phyloP scores from a whole-genome alignment of 2,329 filamentous ascomycete species.

The Penicillium sp. region DNA sequence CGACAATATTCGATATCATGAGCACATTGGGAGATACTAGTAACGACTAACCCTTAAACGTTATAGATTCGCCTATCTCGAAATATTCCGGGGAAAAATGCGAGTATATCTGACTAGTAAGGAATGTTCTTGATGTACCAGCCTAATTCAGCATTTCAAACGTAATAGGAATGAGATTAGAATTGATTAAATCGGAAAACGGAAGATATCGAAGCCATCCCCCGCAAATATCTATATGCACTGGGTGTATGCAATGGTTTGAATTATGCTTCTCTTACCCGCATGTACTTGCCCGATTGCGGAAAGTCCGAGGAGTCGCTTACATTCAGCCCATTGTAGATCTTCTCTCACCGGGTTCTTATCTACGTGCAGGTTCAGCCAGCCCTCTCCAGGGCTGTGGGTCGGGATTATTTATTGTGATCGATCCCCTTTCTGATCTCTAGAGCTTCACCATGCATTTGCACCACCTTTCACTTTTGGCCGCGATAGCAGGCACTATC shows the following conservation, averaged over 20 bases:
- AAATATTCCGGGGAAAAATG: not conserved
- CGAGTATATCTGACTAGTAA: not conserved
- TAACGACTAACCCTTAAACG: too few relatives aligned
- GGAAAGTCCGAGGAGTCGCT: not conserved
- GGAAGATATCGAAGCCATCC: not conserved
- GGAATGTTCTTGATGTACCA: not conserved
- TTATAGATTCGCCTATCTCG: not conserved
- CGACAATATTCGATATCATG: not conserved
- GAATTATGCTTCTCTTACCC: not conserved
- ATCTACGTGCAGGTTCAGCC: not conserved
- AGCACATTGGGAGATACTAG: not conserved
- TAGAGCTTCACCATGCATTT: constrained; percentile 13
- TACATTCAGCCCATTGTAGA: not conserved
- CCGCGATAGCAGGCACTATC: constrained; percentile 9
- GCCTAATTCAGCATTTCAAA: not conserved
- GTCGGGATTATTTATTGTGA: constrained; percentile 1
- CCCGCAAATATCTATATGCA: not conserved
- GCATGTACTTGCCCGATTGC: constrained; percentile 2
- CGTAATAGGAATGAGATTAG: not conserved
- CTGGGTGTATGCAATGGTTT: not conserved
- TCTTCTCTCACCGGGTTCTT: not conserved
- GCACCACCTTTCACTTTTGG: constrained; percentile 15
- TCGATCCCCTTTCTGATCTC: not conserved
- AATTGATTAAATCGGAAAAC: not conserved
- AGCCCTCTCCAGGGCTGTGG: not conserved